Base-by-base conservation (phyloP, 352 stramenopile species). In the Phytophthora palmivora region DNA sequence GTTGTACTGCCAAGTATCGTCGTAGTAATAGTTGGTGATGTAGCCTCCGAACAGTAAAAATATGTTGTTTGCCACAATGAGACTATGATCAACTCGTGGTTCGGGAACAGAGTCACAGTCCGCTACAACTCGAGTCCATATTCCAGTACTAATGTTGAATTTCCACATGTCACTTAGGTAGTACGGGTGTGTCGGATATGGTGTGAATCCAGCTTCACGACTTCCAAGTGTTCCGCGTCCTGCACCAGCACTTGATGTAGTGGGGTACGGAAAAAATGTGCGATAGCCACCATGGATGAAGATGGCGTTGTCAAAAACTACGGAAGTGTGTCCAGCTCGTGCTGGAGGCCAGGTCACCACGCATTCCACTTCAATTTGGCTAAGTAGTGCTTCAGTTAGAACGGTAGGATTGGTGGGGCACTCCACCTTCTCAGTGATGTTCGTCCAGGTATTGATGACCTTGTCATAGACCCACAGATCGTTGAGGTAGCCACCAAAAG, bases 1-100 rank as follows among this genome's bases (percentile, higher is more conserved):
- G 72, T 98, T 98, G 78, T 96, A 98, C 63, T 98, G 89, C 97
- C 97, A 99, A 15, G 92, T 97, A 65, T 98, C 96, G 39, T 97
- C 85, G 65, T 96, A 98, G 70, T 97, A 94, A 61, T 95, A 88
- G 57, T 98, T 98, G 63, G 92, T 86, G 36, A 91, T 70, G 70
- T 97, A 98, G 0, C 96, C 96, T 12, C 96, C 95, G 51, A 98
- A 92, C 2, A 98, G 61, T 8, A 98, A 53, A n/a, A 98, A 89
- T 0, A 97, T 70, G 42, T 96, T 72, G 3, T 72, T 72, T 1
- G 76, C 77, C 7, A 81, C 76, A 3, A 98, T 67, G 8, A 99
- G 67, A 18, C 77, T 85, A 30, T 97, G 85, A 44, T 97, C 89
- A 16, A 91, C 84, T 37, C 96, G 77, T 30, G 84, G 58, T n/a